These are phyloP conservation scores for Fusarium caatingaense DNA, from an alignment of 2,329 filamentous ascomycete species.

Conservation along the genomic window DNA sequence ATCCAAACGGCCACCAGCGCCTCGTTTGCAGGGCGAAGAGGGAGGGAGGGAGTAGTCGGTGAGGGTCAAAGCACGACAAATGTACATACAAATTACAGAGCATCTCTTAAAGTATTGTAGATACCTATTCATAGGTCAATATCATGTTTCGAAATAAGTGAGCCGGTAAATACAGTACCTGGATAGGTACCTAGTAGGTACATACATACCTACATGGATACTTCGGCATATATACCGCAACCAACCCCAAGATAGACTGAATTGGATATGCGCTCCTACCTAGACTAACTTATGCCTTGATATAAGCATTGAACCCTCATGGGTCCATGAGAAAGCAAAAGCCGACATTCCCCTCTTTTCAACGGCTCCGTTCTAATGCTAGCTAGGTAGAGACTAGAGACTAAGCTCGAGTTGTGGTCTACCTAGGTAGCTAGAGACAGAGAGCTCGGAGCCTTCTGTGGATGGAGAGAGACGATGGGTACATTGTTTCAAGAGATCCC, in stretches of 20 bases:
- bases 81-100: not conserved
- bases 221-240: not conserved
- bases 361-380: conserved; percentile 2
- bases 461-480: not conserved
- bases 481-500: not conserved
- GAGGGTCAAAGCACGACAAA: conserved; percentile 20
- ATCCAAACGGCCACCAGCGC: conserved; percentile 4
- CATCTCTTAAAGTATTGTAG: not conserved
- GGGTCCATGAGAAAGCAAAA: conserved; percentile 2
- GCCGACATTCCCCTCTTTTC: conserved; percentile 1
- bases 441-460: not conserved
- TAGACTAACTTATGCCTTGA: not conserved
- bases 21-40: conserved; percentile 27
- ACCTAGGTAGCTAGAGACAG: not conserved
- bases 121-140: not conserved
- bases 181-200: not conserved
- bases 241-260: not conserved
- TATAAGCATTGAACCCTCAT: conserved; percentile 1
- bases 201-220: not conserved
- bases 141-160: not conserved
- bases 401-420: not conserved
- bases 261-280: not conserved
- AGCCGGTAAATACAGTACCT: not conserved
- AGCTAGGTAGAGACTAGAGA: not conserved
- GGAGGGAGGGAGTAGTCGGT: conserved; percentile 26